Percentiles rank a stretch among this genome's conserved stretches.
Conservation (phyloP, 768 basidiomycete species). For the Kwoniella botswanensis region DNA sequence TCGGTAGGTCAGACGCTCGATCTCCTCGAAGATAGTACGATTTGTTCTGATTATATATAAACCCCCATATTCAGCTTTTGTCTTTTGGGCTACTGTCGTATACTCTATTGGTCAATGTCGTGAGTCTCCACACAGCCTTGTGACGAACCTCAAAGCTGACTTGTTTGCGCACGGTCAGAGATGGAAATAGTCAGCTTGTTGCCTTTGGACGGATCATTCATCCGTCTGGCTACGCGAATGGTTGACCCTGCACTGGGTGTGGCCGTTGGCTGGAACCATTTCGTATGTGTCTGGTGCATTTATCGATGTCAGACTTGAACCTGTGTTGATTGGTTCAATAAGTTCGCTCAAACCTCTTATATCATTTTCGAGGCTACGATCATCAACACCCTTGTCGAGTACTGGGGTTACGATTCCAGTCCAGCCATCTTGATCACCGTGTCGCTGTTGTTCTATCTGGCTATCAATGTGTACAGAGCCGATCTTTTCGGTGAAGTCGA, state of each 20-base stretch:
- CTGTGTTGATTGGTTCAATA: not conserved
- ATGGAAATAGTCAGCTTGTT: constrained; percentile 29
- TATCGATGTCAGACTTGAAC: not conserved
- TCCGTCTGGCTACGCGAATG: constrained; percentile 29
- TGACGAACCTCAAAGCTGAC: not conserved
- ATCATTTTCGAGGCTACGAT: constrained; percentile 35
- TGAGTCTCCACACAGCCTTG: constrained; percentile 1
- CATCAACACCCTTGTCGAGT: constrained; percentile 34
- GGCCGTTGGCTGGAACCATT: constrained; percentile 25
- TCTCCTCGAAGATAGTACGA: too few relatives aligned
- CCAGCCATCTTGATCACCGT: constrained; percentile 35
- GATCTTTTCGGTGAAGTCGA: constrained; percentile 36
- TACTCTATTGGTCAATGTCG: constrained; percentile 27
- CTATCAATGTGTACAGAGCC: constrained; percentile 29
- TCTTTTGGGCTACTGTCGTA: constrained; percentile 29
- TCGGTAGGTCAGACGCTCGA: not conserved
- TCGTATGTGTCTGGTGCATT: constrained; percentile 7
- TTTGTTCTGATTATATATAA: not conserved
- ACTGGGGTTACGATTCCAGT: constrained; percentile 24
- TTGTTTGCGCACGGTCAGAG: not conserved
- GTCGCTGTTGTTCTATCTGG: constrained; percentile 17
- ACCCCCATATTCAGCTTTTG: not conserved
- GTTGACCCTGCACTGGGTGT: constrained; percentile 33
- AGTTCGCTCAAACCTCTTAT: constrained; percentile 26
- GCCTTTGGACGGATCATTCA: constrained; percentile 37